phyloP scores from a whole-genome alignment of 176 grass and related monocot genomes.

The Miscanthus lutarioriparius region DNA sequence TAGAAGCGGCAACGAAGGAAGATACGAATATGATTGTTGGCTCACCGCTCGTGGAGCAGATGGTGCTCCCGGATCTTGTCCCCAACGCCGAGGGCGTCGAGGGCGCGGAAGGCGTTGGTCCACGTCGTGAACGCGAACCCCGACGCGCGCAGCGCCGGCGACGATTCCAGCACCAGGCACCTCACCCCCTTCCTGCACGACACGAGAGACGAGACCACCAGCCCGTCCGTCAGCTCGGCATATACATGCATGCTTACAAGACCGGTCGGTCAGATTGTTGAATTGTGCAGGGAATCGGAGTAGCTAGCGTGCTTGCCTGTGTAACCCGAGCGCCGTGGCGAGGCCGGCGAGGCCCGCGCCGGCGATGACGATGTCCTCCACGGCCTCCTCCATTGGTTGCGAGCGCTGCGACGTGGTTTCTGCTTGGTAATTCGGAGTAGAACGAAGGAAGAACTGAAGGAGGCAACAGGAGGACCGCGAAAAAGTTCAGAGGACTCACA shows the following conservation, averaged over 20 bases:
- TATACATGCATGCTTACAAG: background rate
- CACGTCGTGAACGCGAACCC: constrained; percentile 64
- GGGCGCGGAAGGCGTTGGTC: constrained; percentile 78
- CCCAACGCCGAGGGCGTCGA: constrained; percentile 72
- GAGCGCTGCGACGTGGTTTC: background rate
- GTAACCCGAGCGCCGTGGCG: constrained; percentile 63
- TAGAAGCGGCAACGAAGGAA: no score
- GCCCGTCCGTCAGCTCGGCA: background rate
- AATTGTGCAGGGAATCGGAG: background rate
- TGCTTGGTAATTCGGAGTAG: background rate
- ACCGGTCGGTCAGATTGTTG: background rate
- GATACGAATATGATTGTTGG: background rate
- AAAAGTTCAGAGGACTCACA: background rate
- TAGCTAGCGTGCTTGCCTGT: constrained; percentile 52
- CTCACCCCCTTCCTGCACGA: constrained; percentile 63
- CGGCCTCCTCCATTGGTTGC: constrained; percentile 39
- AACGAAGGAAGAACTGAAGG: background rate
- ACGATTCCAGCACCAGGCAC: constrained; percentile 86
- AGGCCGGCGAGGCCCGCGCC: constrained; percentile 76
- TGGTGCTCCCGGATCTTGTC: constrained; percentile 75
- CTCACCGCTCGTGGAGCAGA: constrained; percentile 44
- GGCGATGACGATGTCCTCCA: constrained; percentile 68
- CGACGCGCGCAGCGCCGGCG: constrained; percentile 54
- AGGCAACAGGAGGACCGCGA: background rate
- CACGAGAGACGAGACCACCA: no score